Conservation (phyloP, 768 basidiomycete genomes). For the Leucogyrophana mollusca region DNA sequence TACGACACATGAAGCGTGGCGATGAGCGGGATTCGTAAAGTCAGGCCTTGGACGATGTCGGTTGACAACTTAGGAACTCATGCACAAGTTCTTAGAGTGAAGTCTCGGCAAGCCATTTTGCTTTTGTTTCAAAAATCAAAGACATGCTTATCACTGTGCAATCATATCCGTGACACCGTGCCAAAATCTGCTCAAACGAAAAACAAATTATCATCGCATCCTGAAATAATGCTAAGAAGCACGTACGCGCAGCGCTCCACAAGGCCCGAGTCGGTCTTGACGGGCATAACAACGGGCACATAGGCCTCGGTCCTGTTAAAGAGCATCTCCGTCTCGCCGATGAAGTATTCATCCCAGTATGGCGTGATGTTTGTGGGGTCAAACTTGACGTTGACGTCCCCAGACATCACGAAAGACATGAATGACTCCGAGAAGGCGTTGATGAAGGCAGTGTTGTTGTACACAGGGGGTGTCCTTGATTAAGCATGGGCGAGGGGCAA, state of each 20-base stretch:
- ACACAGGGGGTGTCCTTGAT: constrained; percentile 5
- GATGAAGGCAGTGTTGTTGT: constrained; percentile 20
- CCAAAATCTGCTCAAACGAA: too few relatives aligned
- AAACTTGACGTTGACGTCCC: constrained; percentile 8
- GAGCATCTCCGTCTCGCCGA: constrained; percentile 38
- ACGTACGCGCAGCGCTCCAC: constrained; percentile 36
- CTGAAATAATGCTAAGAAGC: neutral
- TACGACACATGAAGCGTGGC: too few relatives aligned
- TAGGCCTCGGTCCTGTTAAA: constrained; percentile 36
- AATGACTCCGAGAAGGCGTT: constrained; percentile 23
- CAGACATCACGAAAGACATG: constrained; percentile 16
- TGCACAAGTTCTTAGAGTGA: too few relatives aligned
- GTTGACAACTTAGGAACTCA: too few relatives aligned
- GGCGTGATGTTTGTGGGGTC: constrained; percentile 18
- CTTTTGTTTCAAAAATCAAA: too few relatives aligned
- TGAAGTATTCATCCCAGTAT: constrained; percentile 13
- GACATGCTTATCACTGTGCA: too few relatives aligned
- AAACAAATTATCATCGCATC: too few relatives aligned
- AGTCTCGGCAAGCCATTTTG: too few relatives aligned
- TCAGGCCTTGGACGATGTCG: too few relatives aligned
- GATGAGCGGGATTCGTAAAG: too few relatives aligned
- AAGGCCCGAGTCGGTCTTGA: constrained; percentile 28
- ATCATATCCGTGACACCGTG: too few relatives aligned
- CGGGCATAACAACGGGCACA: constrained; percentile 27
- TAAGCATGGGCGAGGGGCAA: neutral